A percentile compares a stretch with the other conserved stretches of the same genome.
phyloP scores from a whole-genome alignment of 2,329 filamentous ascomycete species.

The Colletotrichum sojae region DNA sequence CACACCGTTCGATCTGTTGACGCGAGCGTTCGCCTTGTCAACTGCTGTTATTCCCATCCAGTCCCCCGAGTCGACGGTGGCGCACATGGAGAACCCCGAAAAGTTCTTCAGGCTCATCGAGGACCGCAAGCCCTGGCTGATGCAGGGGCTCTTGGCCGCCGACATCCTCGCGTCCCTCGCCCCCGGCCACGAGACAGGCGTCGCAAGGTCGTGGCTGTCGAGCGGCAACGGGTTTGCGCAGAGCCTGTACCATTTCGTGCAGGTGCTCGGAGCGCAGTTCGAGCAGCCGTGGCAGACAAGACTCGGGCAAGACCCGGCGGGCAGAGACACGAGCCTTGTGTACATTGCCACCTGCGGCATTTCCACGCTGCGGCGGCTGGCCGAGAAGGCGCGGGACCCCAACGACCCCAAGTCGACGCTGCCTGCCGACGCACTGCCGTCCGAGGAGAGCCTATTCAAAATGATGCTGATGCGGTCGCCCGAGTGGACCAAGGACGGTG shows the following conservation, averaged over 20 bases:
- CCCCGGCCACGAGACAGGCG: constrained; percentile 77
- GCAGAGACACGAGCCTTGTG: constrained; percentile 63
- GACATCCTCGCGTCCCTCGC: constrained; percentile 87
- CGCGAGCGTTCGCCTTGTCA: constrained; percentile 87
- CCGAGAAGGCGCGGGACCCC: constrained; percentile 76
- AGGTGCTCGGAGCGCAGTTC: constrained; percentile 77
- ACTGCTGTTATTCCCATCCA: constrained; percentile 87
- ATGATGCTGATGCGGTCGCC: constrained; percentile 75
- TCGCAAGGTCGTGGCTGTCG: constrained; percentile 86
- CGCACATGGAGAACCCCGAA: constrained; percentile 47
- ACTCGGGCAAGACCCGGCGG: constrained; percentile 48
- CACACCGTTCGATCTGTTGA: constrained; percentile 84
- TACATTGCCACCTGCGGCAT: constrained; percentile 79
- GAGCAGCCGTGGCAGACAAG: constrained; percentile 58
- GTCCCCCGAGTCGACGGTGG: constrained; percentile 33
- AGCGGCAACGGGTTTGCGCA: constrained; percentile 88
- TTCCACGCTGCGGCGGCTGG: constrained; percentile 76
- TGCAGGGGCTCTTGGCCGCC: constrained; percentile 91
- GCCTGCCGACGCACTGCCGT: constrained; percentile 74
- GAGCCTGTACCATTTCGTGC: constrained; percentile 82
- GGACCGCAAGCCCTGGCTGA: constrained; percentile 87
- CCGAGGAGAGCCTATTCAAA: constrained; percentile 76
- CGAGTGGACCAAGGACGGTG: constrained; percentile 74
- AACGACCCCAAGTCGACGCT: constrained; percentile 64
- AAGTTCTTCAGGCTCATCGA: constrained; percentile 74